A percentile compares a stretch with the other conserved stretches of the same genome.
Conservation (phyloP, 1,284 basidiomycete genomes). For the Ceratobasidium sp. region DNA sequence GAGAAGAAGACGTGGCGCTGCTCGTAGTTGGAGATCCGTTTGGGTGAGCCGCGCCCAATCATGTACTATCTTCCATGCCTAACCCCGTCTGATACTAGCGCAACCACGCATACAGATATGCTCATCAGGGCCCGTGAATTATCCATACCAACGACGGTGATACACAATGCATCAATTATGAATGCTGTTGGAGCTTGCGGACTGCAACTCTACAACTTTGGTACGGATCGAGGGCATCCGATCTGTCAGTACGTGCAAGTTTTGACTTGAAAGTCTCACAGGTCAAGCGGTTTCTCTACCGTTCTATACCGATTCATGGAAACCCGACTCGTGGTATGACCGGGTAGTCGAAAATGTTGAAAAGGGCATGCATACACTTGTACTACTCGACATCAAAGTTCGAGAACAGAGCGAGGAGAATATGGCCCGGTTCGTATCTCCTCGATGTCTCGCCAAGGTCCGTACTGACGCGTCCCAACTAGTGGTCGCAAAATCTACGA, state of each 20-base stretch:
- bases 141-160: conserved; percentile 80
- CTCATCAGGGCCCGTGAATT: conserved; percentile 86
- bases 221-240: conserved; percentile 54
- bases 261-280: background rate
- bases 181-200: conserved; percentile 94
- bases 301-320: conserved; percentile 98
- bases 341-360: conserved; percentile 89
- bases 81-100: conserved; percentile 60
- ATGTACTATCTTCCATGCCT: background rate
- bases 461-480: background rate
- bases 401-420: conserved; percentile 99
- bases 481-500: conserved; percentile 97
- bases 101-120: conserved; percentile 97
- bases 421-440: conserved; percentile 73
- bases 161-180: conserved; percentile 99
- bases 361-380: conserved; percentile 94
- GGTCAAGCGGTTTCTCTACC: conserved; percentile 90
- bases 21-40: conserved; percentile 99
- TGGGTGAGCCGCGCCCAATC: conserved; percentile 61
- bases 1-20: conserved; percentile 84
- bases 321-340: conserved; percentile 94
- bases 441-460: background rate
- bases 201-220: conserved; percentile 97
- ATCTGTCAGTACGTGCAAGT: no score
- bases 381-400: conserved; percentile 97